phyloP scores from a whole-genome alignment of 1,284 basidiomycete genomes.

The Austropuccinia psidii region DNA sequence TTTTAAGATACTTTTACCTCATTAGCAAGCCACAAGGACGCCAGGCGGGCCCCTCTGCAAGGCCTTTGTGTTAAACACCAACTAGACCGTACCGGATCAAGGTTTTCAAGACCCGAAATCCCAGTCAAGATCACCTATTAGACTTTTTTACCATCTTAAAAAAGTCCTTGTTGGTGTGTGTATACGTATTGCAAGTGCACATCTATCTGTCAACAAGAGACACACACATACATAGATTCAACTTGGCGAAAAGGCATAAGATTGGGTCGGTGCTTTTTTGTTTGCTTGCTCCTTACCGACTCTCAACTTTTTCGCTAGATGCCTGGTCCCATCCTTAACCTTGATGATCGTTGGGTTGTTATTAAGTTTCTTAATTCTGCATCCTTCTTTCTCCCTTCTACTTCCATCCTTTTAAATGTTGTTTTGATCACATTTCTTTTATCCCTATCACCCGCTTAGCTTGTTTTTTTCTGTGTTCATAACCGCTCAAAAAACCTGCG shows the following conservation, averaged over 20 bases:
- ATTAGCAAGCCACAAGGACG: too few relatives aligned
- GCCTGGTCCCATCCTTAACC: conserved; percentile 6
- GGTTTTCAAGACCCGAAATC: background rate
- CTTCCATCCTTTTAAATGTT: background rate
- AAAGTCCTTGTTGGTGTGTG: too few relatives aligned
- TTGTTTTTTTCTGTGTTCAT: background rate
- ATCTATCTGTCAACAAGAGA: conserved; percentile 4
- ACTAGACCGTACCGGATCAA: conserved; percentile 3
- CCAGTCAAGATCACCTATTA: background rate
- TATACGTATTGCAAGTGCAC: too few relatives aligned
- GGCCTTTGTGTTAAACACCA: too few relatives aligned
- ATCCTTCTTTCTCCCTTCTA: conserved; percentile 34
- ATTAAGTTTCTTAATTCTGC: conserved; percentile 32
- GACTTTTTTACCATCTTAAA: too few relatives aligned
- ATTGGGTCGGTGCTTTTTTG: conserved; percentile 21
- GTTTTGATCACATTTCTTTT: conserved; percentile 29
- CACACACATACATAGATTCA: conserved; percentile 1
- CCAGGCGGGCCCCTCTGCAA: too few relatives aligned
- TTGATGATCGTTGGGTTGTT: conserved; percentile 21
- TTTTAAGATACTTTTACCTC: too few relatives aligned
- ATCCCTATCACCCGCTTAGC: conserved; percentile 5
- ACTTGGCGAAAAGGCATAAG: conserved; percentile 7
- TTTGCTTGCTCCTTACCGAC: conserved; percentile 11
- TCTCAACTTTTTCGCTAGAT: conserved; percentile 9
- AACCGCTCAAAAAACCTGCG: conserved; percentile 19